Conservation (phyloP, 1,284 basidiomycete species). For the Coriolopsis trogii region DNA sequence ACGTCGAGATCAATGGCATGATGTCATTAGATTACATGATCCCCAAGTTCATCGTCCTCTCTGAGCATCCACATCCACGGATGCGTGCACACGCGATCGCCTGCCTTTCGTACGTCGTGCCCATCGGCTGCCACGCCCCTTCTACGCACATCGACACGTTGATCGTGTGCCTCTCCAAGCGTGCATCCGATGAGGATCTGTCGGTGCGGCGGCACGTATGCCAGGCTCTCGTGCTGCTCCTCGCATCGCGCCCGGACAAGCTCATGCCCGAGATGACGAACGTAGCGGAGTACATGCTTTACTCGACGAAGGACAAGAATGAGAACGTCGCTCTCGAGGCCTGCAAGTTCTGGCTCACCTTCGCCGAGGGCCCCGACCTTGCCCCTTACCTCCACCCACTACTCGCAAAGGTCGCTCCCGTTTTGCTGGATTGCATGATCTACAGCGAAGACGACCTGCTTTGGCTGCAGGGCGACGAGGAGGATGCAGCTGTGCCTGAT, state of each 20-base stretch:
- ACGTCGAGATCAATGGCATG: slow-evolving; percentile 87
- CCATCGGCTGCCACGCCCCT: slow-evolving; percentile 81
- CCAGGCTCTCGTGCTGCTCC: slow-evolving; percentile 91
- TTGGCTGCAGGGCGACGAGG: slow-evolving; percentile 92
- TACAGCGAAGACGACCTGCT: slow-evolving; percentile 97
- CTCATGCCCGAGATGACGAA: slow-evolving; percentile 95
- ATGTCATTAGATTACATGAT: slow-evolving; percentile 93
- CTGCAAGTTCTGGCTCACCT: slow-evolving; percentile 99
- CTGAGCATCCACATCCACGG: slow-evolving; percentile 82
- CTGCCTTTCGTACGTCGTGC: slow-evolving; percentile 92
- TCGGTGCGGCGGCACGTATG: slow-evolving; percentile 95
- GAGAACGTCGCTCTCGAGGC: slow-evolving; percentile 95
- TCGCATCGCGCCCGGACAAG: slow-evolving; percentile 93
- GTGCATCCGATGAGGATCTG: slow-evolving; percentile 92
- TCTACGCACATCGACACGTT: slow-evolving; percentile 92
- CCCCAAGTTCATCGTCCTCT: slow-evolving; percentile 89
- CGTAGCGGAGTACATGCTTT: slow-evolving; percentile 98
- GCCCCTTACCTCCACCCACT: slow-evolving; percentile 85
- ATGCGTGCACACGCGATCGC: slow-evolving; percentile 95
- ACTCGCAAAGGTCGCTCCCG: slow-evolving; percentile 87
- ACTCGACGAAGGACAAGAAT: slow-evolving; percentile 96
- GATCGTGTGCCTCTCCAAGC: slow-evolving; percentile 92
- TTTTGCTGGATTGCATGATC: slow-evolving; percentile 95
- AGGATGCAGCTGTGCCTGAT: slow-evolving; percentile 90
- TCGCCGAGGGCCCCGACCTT: slow-evolving; percentile 92